Percentiles rank a stretch among this genome's conserved stretches.
Conservation (phyloP, 108 stramenopile genomes). For the Nitzschia inconspicua region DNA sequence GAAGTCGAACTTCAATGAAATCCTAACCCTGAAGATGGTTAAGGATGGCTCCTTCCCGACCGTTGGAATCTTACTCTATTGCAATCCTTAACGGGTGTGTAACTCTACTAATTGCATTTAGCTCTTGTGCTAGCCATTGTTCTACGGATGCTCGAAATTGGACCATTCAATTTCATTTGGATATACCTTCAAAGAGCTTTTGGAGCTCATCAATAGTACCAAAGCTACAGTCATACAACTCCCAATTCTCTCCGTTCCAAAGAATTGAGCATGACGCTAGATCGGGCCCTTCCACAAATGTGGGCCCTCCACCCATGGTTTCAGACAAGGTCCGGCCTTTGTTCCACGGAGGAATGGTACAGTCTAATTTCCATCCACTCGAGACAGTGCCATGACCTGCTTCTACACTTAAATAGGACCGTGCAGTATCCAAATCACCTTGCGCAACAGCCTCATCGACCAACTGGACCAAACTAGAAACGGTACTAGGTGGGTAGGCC, state of each 20-base stretch:
- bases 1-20: no score
- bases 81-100: no score
- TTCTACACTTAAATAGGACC: constrained; percentile 51
- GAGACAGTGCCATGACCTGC: constrained; percentile 74
- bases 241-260: constrained; percentile 43
- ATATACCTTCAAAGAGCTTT: constrained; percentile 1
- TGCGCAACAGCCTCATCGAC: constrained; percentile 63
- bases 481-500: constrained; percentile 12
- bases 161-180: no score
- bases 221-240: constrained; percentile 48
- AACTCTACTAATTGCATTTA: no score
- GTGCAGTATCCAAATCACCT: constrained; percentile 60
- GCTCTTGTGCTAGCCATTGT: no score
- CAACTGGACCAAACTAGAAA: constrained; percentile 36
- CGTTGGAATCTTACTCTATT: no score
- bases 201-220: constrained; percentile 7
- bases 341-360: constrained; percentile 68
- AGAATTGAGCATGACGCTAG: constrained; percentile 29
- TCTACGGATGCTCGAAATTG: no score
- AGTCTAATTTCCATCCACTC: constrained; percentile 72
- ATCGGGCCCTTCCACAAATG: constrained; percentile 17
- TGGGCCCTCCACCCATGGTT: constrained; percentile 4
- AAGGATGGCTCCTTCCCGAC: no score
- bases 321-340: constrained; percentile 43
- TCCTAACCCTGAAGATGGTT: no score